Evolutionary conservation across 2,329 filamentous ascomycete species (phyloP).

Genomic region (Epichloe amarillans): DNA sequence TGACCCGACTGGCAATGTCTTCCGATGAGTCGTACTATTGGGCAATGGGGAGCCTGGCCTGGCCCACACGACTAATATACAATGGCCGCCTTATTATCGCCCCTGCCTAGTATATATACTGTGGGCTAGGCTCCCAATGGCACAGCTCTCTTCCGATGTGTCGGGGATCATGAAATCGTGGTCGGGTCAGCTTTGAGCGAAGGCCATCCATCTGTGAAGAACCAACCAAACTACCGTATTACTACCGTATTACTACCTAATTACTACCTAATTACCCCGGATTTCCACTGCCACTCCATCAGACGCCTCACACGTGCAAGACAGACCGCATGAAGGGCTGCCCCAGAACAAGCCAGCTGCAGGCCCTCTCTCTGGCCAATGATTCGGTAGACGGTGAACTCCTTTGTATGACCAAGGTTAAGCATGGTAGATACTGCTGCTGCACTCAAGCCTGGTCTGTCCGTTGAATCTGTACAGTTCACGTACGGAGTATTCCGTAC

Average conservation of each 20-base stretch:
- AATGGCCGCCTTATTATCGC: background rate
- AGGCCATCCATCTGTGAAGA: too few species aligned
- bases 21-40: background rate
- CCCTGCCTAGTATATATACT: too few species aligned
- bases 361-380: background rate
- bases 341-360: conserved; percentile 2
- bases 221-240: background rate
- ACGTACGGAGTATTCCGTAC: background rate
- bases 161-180: too few species aligned
- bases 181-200: too few species aligned
- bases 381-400: background rate
- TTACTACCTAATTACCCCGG: background rate
- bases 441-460: background rate
- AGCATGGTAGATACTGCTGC: background rate
- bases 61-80: background rate
- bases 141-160: too few species aligned
- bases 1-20: background rate
- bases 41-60: too few species aligned
- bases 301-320: background rate
- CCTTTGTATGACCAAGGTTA: background rate
- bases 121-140: too few species aligned
- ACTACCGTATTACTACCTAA: too few species aligned
- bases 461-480: background rate
- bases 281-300: background rate
- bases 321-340: background rate